Percentiles rank a stretch among this genome's conserved stretches.
Evolutionary conservation across 345 rosid genomes (phyloP).

Genomic region (Aquilaria sinensis): DNA sequence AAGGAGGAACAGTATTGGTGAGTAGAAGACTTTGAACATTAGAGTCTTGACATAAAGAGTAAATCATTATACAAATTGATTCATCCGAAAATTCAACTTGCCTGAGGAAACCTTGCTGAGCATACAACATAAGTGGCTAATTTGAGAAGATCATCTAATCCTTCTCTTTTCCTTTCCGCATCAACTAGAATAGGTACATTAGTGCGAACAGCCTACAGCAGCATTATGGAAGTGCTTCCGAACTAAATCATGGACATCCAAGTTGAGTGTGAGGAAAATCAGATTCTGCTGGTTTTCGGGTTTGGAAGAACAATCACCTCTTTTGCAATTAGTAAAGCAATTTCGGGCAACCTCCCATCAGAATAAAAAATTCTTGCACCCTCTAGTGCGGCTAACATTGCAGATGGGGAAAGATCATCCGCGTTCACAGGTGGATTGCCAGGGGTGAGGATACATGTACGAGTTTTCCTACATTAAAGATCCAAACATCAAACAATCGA

Average conservation of each 20-base stretch:
- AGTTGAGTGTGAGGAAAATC: too few relatives aligned
- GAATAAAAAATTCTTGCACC: slow-evolving; percentile 56
- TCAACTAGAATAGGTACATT: slow-evolving; percentile 79
- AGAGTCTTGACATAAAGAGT: neutral
- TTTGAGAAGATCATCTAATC: slow-evolving; percentile 63
- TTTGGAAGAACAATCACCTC: slow-evolving; percentile 45
- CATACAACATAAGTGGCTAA: slow-evolving; percentile 68
- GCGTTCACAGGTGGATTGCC: slow-evolving; percentile 69
- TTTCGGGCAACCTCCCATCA: slow-evolving; percentile 64
- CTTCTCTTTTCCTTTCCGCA: slow-evolving; percentile 70
- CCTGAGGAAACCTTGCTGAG: slow-evolving; percentile 80
- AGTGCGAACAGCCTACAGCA: slow-evolving; percentile 59
- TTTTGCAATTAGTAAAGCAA: slow-evolving; percentile 53
- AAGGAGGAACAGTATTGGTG: neutral
- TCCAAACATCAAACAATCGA: too few relatives aligned
- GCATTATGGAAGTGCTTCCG: too few relatives aligned
- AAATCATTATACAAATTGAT: slow-evolving; percentile 1
- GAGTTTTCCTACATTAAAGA: slow-evolving; percentile 59
- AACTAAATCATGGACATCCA: too few relatives aligned
- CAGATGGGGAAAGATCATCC: slow-evolving; percentile 44
- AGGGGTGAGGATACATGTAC: slow-evolving; percentile 88
- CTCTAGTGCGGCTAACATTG: slow-evolving; percentile 47
- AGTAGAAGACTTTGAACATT: too few relatives aligned
- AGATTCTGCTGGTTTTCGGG: neutral
- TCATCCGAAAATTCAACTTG: slow-evolving; percentile 21